Percentiles rank a stretch among this genome's conserved stretches.
phyloP scores from a whole-genome alignment of 371 early-diverging fungal genomes.

The Synchytrium microbalum region DNA sequence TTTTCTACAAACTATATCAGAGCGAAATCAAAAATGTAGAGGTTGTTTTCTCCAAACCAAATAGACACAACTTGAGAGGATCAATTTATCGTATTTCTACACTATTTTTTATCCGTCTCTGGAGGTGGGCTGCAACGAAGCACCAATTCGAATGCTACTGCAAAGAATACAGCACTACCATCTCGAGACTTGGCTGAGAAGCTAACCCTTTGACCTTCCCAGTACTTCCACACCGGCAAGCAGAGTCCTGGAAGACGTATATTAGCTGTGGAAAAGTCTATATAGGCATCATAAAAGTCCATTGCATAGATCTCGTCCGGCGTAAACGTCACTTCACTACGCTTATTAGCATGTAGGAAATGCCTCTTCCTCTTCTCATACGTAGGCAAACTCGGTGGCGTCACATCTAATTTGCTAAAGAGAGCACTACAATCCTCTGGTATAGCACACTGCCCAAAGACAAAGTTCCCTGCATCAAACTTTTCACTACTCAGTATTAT shows the following conservation, averaged over 20 bases:
- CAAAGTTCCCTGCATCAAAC: constrained; percentile 20
- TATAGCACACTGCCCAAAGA: constrained; percentile 14
- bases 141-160: no score
- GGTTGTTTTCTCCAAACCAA: no score
- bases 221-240: constrained; percentile 49
- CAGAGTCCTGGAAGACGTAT: constrained; percentile 56
- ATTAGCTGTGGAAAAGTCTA: constrained; percentile 47
- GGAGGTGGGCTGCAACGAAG: no score
- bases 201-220: constrained; percentile 62
- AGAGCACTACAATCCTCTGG: constrained; percentile 21
- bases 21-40: no score
- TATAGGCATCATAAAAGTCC: constrained; percentile 61
- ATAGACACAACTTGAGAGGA: no score
- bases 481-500: no score
- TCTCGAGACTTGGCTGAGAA: constrained; percentile 47
- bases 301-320: constrained; percentile 51
- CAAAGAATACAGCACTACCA: constrained; percentile 39
- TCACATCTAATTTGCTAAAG: constrained; percentile 17
- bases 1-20: no score
- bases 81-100: no score
- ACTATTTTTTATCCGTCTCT: no score
- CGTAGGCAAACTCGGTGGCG: constrained; percentile 8
- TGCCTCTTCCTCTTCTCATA: constrained; percentile 35
- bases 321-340: constrained; percentile 30
- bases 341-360: constrained; percentile 22